phyloP scores from a whole-genome alignment of 768 basidiomycete genomes.

The Mycena pura region DNA sequence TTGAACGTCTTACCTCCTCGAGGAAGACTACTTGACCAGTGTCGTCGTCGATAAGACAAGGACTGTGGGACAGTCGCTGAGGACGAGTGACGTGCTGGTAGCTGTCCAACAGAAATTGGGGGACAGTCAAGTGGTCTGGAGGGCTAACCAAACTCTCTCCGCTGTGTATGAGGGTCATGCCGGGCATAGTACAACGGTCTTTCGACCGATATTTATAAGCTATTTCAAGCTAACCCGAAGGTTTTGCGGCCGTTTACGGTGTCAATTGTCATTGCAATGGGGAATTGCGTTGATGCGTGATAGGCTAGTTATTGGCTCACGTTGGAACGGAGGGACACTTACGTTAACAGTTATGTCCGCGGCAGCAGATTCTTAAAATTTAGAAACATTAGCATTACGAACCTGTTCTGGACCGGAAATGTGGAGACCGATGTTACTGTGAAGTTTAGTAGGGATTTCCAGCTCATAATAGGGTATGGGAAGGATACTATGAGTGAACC shows the following conservation, averaged over 20 bases:
- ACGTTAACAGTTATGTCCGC: slow-evolving; percentile 11
- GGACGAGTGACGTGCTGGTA: slow-evolving; percentile 42
- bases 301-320: slow-evolving; percentile 12
- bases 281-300: slow-evolving; percentile 20
- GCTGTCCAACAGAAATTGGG: slow-evolving; percentile 51
- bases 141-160: slow-evolving; percentile 8
- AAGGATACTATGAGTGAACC: too few species aligned
- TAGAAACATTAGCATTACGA: neutral
- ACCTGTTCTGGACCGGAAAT: neutral
- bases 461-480: too few species aligned
- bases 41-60: slow-evolving; percentile 50
- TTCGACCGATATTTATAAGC: slow-evolving; percentile 9
- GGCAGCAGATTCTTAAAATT: neutral
- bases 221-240: slow-evolving; percentile 6
- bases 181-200: neutral
- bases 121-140: slow-evolving; percentile 38
- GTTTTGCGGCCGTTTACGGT: slow-evolving; percentile 8
- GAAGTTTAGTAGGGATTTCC: neutral
- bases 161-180: slow-evolving; percentile 1
- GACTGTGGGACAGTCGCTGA: slow-evolving; percentile 33
- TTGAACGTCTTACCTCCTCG: slow-evolving; percentile 41
- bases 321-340: neutral
- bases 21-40: slow-evolving; percentile 41
- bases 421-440: neutral
- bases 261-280: slow-evolving; percentile 15